A percentile compares a stretch with the other conserved stretches of the same genome.
Evolutionary conservation across 192 early-diverging fungal species (phyloP).

Genomic region (Entomortierella beljakovae): DNA sequence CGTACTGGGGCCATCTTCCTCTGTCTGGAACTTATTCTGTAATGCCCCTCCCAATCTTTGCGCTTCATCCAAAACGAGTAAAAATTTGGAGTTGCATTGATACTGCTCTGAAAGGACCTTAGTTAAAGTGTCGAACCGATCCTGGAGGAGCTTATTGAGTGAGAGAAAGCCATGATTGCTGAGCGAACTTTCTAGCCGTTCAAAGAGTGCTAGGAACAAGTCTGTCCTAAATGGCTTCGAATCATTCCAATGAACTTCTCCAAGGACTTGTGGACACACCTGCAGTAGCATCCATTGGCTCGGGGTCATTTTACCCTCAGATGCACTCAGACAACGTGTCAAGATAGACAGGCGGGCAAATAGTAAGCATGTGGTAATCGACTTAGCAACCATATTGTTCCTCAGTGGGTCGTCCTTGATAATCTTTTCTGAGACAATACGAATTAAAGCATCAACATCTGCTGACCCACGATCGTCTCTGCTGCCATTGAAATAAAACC

Average conservation of each 20-base stretch:
- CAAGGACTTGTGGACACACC: neutral
- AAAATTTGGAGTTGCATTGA: neutral
- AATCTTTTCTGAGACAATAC: neutral
- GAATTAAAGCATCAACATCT: too few relatives aligned
- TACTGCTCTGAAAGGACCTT: neutral
- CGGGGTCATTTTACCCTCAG: constrained; percentile 5
- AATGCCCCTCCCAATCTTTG: neutral
- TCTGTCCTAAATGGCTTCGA: too few relatives aligned
- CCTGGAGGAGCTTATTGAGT: neutral
- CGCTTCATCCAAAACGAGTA: neutral
- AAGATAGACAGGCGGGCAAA: constrained; percentile 11
- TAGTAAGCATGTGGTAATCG: constrained; percentile 1
- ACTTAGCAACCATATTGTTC: constrained; percentile 8
- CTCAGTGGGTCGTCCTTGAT: neutral
- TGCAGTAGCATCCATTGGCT: too few relatives aligned
- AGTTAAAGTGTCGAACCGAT: neutral
- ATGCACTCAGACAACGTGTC: constrained; percentile 1
- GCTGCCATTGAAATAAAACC: constrained; percentile 28
- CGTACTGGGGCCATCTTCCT: neutral
- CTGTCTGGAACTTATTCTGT: neutral
- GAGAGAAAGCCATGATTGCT: neutral
- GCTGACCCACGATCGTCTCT: constrained; percentile 10
- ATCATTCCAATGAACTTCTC: neutral
- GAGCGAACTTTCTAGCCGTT: neutral
- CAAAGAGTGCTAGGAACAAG: neutral